A percentile compares a stretch with the other conserved stretches of the same genome.
phyloP scores from a whole-genome alignment of 2,329 filamentous ascomycete genomes.

The Sordariomycetes sp. region DNA sequence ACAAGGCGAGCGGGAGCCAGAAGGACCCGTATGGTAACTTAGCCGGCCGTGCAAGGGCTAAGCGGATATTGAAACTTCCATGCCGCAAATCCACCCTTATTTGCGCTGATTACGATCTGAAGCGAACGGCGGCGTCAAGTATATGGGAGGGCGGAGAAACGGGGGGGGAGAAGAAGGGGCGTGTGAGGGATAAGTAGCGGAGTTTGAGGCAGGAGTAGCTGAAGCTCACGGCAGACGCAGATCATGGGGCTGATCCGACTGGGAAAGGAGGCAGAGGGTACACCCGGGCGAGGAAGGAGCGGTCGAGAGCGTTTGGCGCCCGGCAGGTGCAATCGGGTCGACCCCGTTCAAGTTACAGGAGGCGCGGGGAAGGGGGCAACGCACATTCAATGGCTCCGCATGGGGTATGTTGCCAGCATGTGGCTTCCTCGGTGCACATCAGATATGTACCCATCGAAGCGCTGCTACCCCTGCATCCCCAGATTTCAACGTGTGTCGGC shows the following conservation, averaged over 20 bases:
- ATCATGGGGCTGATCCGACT: slow-evolving; percentile 3
- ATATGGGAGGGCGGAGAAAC: slow-evolving; percentile 9
- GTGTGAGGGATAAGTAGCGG: slow-evolving; percentile 4
- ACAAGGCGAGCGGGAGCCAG: not conserved
- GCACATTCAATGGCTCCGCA: too few species aligned
- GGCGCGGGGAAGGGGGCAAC: too few species aligned
- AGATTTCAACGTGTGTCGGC: too few species aligned
- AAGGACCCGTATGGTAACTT: not conserved
- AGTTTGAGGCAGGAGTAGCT: slow-evolving; percentile 6
- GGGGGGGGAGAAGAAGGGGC: not conserved
- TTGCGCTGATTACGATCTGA: slow-evolving; percentile 14
- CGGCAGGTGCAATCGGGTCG: not conserved
- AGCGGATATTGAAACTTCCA: slow-evolving; percentile 25
- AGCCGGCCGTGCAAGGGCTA: slow-evolving; percentile 14
- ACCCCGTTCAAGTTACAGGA: not conserved
- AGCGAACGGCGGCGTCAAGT: slow-evolving; percentile 15
- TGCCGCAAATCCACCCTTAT: slow-evolving; percentile 20
- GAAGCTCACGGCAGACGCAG: slow-evolving; percentile 4
- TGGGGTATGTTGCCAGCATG: too few species aligned
- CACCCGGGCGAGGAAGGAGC: not conserved
- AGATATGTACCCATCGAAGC: not conserved
- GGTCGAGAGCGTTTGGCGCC: not conserved
- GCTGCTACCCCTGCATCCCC: not conserved
- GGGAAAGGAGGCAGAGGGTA: not conserved
- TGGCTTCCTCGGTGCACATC: too few species aligned